Conservation (phyloP, 2,329 filamentous ascomycete genomes). For the Blumeria graminis region DNA sequence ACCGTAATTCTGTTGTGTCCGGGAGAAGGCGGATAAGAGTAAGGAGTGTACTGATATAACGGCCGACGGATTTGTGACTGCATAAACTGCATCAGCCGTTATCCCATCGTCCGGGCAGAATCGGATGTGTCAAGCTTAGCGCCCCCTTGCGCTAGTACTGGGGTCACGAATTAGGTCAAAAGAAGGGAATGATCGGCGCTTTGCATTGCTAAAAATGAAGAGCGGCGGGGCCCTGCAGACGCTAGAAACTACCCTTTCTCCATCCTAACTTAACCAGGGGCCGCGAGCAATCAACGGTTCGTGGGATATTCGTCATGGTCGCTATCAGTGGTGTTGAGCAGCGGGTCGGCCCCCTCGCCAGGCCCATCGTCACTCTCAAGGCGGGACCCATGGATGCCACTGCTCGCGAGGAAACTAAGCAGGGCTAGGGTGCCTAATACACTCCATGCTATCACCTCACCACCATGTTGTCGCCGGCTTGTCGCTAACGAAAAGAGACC, state of each 20-base stretch:
- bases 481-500: conserved; percentile 62
- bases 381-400: conserved; percentile 44
- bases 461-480: conserved; percentile 44
- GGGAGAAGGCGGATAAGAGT: too few species aligned
- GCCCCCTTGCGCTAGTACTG: too few species aligned
- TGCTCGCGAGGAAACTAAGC: conserved; percentile 54
- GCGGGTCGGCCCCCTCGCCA: conserved; percentile 7
- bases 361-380: conserved; percentile 31
- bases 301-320: not conserved
- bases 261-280: not conserved
- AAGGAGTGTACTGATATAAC: too few species aligned
- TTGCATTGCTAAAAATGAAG: too few species aligned
- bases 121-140: too few species aligned
- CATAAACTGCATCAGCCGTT: too few species aligned
- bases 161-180: too few species aligned
- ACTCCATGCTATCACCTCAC: conserved; percentile 67
- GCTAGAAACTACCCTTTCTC: not conserved
- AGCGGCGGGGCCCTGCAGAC: too few species aligned
- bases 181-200: too few species aligned
- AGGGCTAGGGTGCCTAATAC: conserved; percentile 67
- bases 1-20: too few species aligned
- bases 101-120: too few species aligned
- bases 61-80: too few species aligned
- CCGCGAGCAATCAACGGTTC: not conserved
- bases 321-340: conserved; percentile 6